Percentiles rank a stretch among this genome's conserved stretches.
Conservation (phyloP, 768 basidiomycete genomes). For the Termitomyces sp. region DNA sequence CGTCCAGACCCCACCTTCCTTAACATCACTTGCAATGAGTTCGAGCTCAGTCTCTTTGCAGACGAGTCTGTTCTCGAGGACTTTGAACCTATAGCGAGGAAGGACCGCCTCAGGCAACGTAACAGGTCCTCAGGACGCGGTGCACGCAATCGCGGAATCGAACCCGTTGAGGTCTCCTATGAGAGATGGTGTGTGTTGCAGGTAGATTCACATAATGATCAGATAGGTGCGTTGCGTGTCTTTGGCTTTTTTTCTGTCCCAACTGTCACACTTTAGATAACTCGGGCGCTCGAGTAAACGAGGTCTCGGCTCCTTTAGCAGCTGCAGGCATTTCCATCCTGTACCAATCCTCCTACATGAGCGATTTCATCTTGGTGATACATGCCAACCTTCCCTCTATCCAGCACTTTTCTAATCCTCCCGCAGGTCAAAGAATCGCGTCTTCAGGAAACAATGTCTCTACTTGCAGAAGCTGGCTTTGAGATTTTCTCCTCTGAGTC, state of each 20-base stretch:
- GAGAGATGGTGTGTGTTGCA: slow-evolving; percentile 78
- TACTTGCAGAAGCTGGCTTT: slow-evolving; percentile 59
- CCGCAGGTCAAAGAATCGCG: slow-evolving; percentile 61
- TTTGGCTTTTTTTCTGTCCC: background rate
- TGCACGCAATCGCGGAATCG: slow-evolving; percentile 23
- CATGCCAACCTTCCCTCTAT: slow-evolving; percentile 18
- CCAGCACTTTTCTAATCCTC: slow-evolving; percentile 3
- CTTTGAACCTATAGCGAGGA: slow-evolving; percentile 56
- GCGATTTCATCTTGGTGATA: slow-evolving; percentile 71
- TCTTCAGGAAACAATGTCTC: slow-evolving; percentile 53
- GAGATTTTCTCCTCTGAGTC: slow-evolving; percentile 51
- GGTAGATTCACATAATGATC: slow-evolving; percentile 74
- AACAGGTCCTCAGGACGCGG: slow-evolving; percentile 25
- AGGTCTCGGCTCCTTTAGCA: slow-evolving; percentile 71
- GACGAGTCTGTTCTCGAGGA: slow-evolving; percentile 50
- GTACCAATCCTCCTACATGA: slow-evolving; percentile 79
- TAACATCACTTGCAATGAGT: slow-evolving; percentile 72
- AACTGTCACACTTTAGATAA: slow-evolving; percentile 35
- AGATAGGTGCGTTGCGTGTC: slow-evolving; percentile 41
- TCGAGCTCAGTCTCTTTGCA: slow-evolving; percentile 73
- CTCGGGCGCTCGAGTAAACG: slow-evolving; percentile 67
- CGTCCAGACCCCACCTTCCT: slow-evolving; percentile 62
- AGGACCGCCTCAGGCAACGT: slow-evolving; percentile 43
- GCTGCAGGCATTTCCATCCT: slow-evolving; percentile 76
- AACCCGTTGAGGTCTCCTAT: slow-evolving; percentile 62